Conservation (phyloP, 768 basidiomycete genomes). For the Phylloporus sp. region DNA sequence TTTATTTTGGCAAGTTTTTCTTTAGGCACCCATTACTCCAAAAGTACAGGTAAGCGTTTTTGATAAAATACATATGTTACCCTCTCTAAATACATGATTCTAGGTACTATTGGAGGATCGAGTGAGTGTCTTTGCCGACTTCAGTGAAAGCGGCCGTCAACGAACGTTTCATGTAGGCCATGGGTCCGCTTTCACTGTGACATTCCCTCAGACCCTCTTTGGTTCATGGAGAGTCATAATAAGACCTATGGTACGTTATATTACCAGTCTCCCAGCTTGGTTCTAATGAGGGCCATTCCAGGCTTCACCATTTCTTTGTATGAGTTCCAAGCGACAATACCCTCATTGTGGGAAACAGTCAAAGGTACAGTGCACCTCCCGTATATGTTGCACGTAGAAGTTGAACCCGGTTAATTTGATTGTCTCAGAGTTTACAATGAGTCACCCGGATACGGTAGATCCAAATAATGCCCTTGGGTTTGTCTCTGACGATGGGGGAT, state of each 20-base stretch:
- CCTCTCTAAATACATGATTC: not conserved
- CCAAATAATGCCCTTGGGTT: conserved; percentile 55
- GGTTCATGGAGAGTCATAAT: conserved; percentile 52
- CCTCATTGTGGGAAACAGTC: conserved; percentile 58
- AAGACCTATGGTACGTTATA: conserved; percentile 46
- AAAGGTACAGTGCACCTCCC: conserved; percentile 42
- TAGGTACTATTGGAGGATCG: conserved; percentile 31
- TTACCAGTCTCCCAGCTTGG: not conserved
- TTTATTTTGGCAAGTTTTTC: conserved; percentile 42
- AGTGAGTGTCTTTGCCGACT: conserved; percentile 28
- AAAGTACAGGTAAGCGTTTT: conserved; percentile 26
- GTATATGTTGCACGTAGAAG: conserved; percentile 33
- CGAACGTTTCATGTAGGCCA: conserved; percentile 34
- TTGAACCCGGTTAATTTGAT: conserved; percentile 23
- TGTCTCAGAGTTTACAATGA: conserved; percentile 12
- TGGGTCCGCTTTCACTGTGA: conserved; percentile 54
- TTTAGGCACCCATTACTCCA: conserved; percentile 33
- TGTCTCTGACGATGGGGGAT: conserved; percentile 62
- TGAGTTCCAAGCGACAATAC: conserved; percentile 63
- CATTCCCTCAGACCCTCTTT: conserved; percentile 45
- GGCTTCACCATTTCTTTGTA: conserved; percentile 60
- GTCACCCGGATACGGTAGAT: conserved; percentile 49
- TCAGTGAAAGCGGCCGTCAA: conserved; percentile 30
- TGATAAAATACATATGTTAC: not conserved
- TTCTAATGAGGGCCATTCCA: conserved; percentile 12